Evolutionary conservation across 2,329 filamentous ascomycete genomes (phyloP).

Genomic region (Fusarium goolgardi): DNA sequence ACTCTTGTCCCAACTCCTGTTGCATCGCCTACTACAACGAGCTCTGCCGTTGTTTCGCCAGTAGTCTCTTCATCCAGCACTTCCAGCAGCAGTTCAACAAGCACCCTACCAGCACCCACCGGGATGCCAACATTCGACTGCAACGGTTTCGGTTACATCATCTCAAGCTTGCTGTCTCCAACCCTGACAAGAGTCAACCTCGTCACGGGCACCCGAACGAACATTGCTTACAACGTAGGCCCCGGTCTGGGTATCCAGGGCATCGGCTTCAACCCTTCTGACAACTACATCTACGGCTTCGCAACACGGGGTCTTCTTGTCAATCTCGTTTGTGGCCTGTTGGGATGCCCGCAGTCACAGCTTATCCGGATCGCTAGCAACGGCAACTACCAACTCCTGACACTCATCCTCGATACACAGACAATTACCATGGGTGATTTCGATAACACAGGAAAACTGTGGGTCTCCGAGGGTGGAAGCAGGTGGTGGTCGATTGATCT

Average conservation of each 20-base stretch:
- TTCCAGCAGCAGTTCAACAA: slow-evolving; percentile 1
- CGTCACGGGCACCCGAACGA: background rate
- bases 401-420: background rate
- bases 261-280: slow-evolving; percentile 39
- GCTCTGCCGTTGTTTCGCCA: too few species aligned
- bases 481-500: slow-evolving; percentile 35
- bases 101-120: background rate
- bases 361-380: slow-evolving; percentile 36
- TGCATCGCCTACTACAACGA: background rate
- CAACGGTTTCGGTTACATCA: slow-evolving; percentile 23
- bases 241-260: slow-evolving; percentile 21
- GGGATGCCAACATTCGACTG: slow-evolving; percentile 32
- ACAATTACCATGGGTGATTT: slow-evolving; percentile 36
- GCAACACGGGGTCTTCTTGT: background rate
- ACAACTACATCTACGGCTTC: slow-evolving; percentile 43
- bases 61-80: too few species aligned
- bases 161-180: background rate
- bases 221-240: slow-evolving; percentile 9
- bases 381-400: background rate
- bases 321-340: accelerated
- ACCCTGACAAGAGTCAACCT: slow-evolving; percentile 26
- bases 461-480: slow-evolving; percentile 14
- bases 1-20: background rate
- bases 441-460: slow-evolving; percentile 21
- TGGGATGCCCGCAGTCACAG: slow-evolving; percentile 5